phyloP scores from a whole-genome alignment of 2,329 filamentous ascomycete species.

The Microcera coccophila region DNA sequence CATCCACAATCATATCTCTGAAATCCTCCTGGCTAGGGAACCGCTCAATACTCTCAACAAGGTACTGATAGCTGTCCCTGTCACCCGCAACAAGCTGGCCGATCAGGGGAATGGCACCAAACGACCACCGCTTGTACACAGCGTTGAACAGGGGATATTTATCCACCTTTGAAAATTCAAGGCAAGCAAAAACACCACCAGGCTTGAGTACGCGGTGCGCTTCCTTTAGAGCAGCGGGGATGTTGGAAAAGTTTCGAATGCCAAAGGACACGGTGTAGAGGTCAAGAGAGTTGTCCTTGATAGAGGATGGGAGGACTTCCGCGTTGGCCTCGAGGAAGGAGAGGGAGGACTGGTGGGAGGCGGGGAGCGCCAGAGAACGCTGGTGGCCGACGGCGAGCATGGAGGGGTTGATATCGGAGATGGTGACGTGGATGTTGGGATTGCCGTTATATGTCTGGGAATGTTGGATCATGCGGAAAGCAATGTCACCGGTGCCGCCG shows the following conservation, averaged over 20 bases:
- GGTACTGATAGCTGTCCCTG: slow-evolving; percentile 93
- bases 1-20: slow-evolving; percentile 73
- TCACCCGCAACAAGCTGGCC: slow-evolving; percentile 93
- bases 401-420: slow-evolving; percentile 91
- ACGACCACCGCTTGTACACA: slow-evolving; percentile 93
- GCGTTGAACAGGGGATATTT: slow-evolving; percentile 73
- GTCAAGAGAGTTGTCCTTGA: slow-evolving; percentile 73
- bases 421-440: slow-evolving; percentile 75
- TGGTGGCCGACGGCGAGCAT: slow-evolving; percentile 89
- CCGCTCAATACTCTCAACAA: slow-evolving; percentile 94
- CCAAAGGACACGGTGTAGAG: slow-evolving; percentile 97
- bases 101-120: slow-evolving; percentile 88
- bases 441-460: slow-evolving; percentile 75
- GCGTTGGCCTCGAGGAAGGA: slow-evolving; percentile 89
- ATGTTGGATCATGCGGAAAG: slow-evolving; percentile 91
- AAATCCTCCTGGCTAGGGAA: slow-evolving; percentile 88
- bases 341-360: slow-evolving; percentile 54
- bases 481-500: slow-evolving; percentile 95
- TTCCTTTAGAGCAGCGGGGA: slow-evolving; percentile 75
- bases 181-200: slow-evolving; percentile 90
- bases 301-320: slow-evolving; percentile 60
- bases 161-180: slow-evolving; percentile 87
- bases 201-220: slow-evolving; percentile 88
- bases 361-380: slow-evolving; percentile 59
- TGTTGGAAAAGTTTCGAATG: slow-evolving; percentile 95